Percentiles rank a stretch among this genome's conserved stretches.
Conservation (phyloP, 2,329 filamentous ascomycete genomes). For the Juglanconis sp. region DNA sequence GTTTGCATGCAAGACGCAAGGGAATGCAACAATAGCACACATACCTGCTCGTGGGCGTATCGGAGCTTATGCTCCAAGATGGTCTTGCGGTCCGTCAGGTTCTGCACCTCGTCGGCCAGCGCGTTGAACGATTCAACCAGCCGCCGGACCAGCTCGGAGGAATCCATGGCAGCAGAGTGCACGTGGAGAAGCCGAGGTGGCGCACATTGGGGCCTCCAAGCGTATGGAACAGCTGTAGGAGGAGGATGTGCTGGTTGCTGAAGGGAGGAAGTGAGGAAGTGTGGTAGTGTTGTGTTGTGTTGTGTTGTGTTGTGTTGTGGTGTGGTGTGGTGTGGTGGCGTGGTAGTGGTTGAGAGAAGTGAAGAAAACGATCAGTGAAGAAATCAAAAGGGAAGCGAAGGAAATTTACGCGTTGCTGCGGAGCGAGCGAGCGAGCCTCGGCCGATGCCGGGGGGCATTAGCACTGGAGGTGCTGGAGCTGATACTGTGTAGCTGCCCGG, state of each 20-base stretch:
- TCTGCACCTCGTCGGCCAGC: slow-evolving; percentile 63
- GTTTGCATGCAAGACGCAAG: not conserved
- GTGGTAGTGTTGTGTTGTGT: not conserved
- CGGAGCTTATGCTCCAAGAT: slow-evolving; percentile 65
- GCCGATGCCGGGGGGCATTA: slow-evolving; percentile 5
- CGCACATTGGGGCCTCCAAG: slow-evolving; percentile 13
- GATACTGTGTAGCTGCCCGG: not conserved
- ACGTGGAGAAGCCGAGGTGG: not conserved
- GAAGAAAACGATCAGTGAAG: not conserved
- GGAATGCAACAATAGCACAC: slow-evolving; percentile 21
- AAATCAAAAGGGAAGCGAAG: not conserved
- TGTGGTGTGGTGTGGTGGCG: not conserved
- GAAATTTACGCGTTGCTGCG: not conserved
- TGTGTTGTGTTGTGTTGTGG: not conserved
- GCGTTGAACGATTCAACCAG: slow-evolving; percentile 63
- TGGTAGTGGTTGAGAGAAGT: not conserved
- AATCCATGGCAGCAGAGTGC: slow-evolving; percentile 23
- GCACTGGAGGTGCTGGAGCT: not conserved
- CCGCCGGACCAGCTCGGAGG: slow-evolving; percentile 48
- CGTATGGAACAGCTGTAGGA: not conserved
- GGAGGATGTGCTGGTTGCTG: not conserved
- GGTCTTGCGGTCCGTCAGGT: slow-evolving; percentile 60
- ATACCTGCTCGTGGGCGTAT: slow-evolving; percentile 65
- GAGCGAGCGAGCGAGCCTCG: not conserved
- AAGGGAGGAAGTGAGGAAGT: not conserved